Conservation (phyloP, 495 filamentous ascomycete genomes). For the Podospora fimiseda region DNA sequence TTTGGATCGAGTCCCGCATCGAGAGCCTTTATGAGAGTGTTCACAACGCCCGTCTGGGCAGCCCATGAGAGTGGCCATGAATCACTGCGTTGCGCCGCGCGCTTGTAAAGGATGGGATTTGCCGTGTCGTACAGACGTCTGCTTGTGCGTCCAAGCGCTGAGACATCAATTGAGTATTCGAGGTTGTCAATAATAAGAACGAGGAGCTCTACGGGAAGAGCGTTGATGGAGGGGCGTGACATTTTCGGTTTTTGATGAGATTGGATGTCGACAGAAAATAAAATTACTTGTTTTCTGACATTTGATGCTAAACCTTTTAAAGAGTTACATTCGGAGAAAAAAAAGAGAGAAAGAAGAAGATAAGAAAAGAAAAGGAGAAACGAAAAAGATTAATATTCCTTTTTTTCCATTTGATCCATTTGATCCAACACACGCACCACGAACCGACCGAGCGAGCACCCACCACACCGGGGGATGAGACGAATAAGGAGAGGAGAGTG, state of each 20-base stretch:
- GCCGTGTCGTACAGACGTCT: constrained; percentile 16
- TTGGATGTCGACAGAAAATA: no score
- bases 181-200: constrained; percentile 23
- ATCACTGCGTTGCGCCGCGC: constrained; percentile 12
- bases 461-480: no score
- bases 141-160: constrained; percentile 19
- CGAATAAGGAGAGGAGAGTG: no score
- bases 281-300: no score
- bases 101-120: constrained; percentile 23
- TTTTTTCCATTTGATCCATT: no score
- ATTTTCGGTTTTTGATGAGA: neutral
- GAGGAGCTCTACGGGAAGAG: constrained; percentile 25
- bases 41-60: constrained; percentile 18
- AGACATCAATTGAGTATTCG: constrained; percentile 18
- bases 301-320: neutral
- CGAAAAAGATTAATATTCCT: no score
- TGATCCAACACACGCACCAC: no score
- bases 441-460: no score
- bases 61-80: constrained; percentile 25
- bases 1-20: constrained; percentile 23
- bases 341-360: neutral
- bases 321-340: no score
- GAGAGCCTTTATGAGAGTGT: constrained; percentile 21
- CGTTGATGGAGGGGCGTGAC: constrained; percentile 3
- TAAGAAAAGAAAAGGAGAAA: neutral